Percentiles rank a stretch among this genome's conserved stretches.
phyloP scores from a whole-genome alignment of 169 alveolate species.

The Cryptosporidium bovis region DNA sequence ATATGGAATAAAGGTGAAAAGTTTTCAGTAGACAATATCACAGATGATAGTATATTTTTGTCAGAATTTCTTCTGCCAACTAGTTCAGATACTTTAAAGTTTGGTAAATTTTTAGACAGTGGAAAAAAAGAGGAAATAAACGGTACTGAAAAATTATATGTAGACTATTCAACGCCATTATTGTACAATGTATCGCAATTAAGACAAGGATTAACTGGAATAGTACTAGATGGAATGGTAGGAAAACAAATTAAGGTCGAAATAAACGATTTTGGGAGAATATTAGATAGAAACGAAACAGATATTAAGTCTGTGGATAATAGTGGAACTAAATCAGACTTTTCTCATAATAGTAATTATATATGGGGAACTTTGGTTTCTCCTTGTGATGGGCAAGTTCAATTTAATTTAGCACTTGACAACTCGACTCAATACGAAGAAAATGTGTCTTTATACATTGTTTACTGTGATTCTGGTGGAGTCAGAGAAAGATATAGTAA shows the following conservation, averaged over 20 bases:
- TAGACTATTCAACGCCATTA: background rate
- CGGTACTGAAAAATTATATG: background rate
- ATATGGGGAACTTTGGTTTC: constrained; percentile 58
- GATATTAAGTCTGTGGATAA: background rate
- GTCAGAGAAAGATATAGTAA: constrained; percentile 49
- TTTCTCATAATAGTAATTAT: background rate
- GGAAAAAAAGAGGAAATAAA: background rate
- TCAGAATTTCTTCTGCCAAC: constrained; percentile 25
- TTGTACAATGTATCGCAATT: background rate
- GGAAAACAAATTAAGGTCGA: background rate
- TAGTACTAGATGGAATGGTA: constrained; percentile 1
- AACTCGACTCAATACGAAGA: background rate
- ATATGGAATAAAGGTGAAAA: background rate
- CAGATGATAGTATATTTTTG: constrained; percentile 24
- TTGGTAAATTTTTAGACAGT: constrained; percentile 8
- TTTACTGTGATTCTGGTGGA: constrained; percentile 25
- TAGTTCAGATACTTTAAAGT: background rate
- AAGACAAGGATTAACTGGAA: background rate
- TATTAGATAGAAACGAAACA: background rate
- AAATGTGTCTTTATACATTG: constrained; percentile 14
- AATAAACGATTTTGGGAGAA: constrained; percentile 8
- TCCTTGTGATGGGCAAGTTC: constrained; percentile 51
- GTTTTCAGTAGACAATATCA: background rate
- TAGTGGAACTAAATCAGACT: background rate
- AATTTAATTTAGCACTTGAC: constrained; percentile 3